Base-by-base conservation (phyloP, 2,329 filamentous ascomycete species). In the Beauveria bassiana region DNA sequence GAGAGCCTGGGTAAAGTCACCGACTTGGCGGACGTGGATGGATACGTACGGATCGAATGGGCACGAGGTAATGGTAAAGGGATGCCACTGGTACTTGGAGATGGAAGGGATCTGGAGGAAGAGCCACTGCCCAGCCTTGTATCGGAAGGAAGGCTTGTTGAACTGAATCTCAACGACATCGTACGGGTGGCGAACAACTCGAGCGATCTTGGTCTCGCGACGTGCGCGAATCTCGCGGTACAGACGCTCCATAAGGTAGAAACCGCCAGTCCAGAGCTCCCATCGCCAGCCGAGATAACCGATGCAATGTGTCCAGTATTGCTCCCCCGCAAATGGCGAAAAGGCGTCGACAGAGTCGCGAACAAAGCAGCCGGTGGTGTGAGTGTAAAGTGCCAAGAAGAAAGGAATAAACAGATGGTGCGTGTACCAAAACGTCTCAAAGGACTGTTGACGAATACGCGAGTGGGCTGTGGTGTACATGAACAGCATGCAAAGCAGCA, bases 361-460 rank as follows among this genome's bases (percentile, higher is more conserved):
- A 45, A 99, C 95, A 77, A 99, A 99, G 77, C 95, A 99, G 63
- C 92, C 93, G 8, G 90, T 91, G 1, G 95, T 93, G 74, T 99
- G 95, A 14, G 93, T 98, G 76, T 98, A 99, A 67, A 99, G 86
- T 51, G 85, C 93, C 50, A 99, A 81, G 70, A 98, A 77, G 75
- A 99, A 99, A 1, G 95, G 93, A 64, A 99, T 89, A 70, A 98
- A 98, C n/a, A 99, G 84, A 70, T 99, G 95, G 75, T 99, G 95
- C 0, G 92, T 96, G 77, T 99, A 99, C 95, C 95, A 99, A 74
- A 99, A 99, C 0, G 93, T 96, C 77, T 99, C 95, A 71, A 93
- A 99, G 0, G 91, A 96, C 73, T 99, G 95, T 73, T 98, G 93
- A 60, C 95, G 89, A 66, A 99, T 98, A 67, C 91, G 89, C 69